Base-by-base conservation (phyloP, 768 basidiomycete genomes). In the Podaxis sp. region DNA sequence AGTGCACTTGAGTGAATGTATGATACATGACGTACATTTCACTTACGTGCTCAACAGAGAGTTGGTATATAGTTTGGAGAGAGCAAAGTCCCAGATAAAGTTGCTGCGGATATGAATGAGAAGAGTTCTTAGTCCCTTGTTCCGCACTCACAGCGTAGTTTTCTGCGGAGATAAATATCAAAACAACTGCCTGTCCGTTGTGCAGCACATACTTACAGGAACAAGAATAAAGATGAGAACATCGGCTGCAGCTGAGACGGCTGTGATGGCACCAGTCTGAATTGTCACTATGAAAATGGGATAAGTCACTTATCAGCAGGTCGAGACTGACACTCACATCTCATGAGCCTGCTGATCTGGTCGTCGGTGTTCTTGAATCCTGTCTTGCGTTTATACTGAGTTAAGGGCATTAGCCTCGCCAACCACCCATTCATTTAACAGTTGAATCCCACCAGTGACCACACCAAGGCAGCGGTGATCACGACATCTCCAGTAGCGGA, bases 401-500 rank as follows among this genome's bases (percentile, higher is more conserved):
- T 38, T 10, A 3, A 3, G 14, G 14, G 66, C 1, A 69, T 61
- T n/a, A 69, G 38, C 21, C 68, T 66, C 1, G 68, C 73, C 47
- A 25, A 73, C 72, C 35, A 75, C 71, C 59, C 50, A 23, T 28
- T 54, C 7, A n/a, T 52, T n/a, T 13, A 46, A 36, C 1, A 53
- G 13, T 27, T 67, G 35, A 14, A 57, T 23, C 76, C 21, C 61
- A 80, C 82, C 69, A 84, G 66, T 28, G 73, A 76, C 52, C 70
- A 66, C 3, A 77, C 76, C 5, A 85, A 72, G 1, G 73, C 61
- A 0, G 67, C 59, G 0, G 84, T 78, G 47, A 85, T 85, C 11
- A 82, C 63, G 6, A 78, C 63, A 63, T 84, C 83, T 9, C 77
- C 75, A 14, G 73, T 68, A 2, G 77, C 78, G 9, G 79, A 74